A percentile compares a stretch with the other conserved stretches of the same genome.
These are phyloP conservation scores for Beauveria australis DNA, from an alignment of 2,329 filamentous ascomycete species.

Conservation along the genomic window DNA sequence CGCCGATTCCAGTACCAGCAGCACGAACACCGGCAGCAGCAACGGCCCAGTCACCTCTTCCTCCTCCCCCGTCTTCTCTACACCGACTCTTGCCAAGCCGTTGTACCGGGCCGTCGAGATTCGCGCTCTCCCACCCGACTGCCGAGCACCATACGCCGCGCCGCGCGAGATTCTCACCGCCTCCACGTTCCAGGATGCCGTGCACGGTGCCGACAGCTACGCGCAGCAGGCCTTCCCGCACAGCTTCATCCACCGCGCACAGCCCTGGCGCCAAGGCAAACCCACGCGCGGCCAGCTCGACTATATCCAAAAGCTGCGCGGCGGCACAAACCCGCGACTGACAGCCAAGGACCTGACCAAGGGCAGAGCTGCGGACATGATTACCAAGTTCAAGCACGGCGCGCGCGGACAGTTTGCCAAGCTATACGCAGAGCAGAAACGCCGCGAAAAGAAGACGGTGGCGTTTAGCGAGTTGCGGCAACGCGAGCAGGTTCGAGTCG, in stretches of 20 bases:
- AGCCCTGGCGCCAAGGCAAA: constrained; percentile 60
- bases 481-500: constrained; percentile 48
- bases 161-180: constrained; percentile 62
- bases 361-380: constrained; percentile 80
- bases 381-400: constrained; percentile 83
- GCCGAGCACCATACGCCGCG: constrained; percentile 55
- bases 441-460: constrained; percentile 30
- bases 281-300: constrained; percentile 60
- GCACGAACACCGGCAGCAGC: background rate
- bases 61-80: background rate
- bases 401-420: constrained; percentile 55
- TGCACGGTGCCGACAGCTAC: constrained; percentile 80
- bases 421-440: constrained; percentile 44
- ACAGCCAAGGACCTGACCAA: constrained; percentile 55
- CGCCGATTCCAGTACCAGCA: constrained; percentile 10
- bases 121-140: constrained; percentile 33
- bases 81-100: constrained; percentile 6
- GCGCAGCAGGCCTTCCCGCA: constrained; percentile 59
- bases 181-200: constrained; percentile 61
- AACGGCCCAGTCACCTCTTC: background rate
- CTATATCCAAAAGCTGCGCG: constrained; percentile 60
- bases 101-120: constrained; percentile 39
- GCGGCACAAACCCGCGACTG: constrained; percentile 40
- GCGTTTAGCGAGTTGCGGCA: constrained; percentile 31
- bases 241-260: constrained; percentile 55